Percentiles rank a stretch among this genome's conserved stretches.
phyloP scores from a whole-genome alignment of 2,329 filamentous ascomycete genomes.

The Harringtonia aguacate region DNA sequence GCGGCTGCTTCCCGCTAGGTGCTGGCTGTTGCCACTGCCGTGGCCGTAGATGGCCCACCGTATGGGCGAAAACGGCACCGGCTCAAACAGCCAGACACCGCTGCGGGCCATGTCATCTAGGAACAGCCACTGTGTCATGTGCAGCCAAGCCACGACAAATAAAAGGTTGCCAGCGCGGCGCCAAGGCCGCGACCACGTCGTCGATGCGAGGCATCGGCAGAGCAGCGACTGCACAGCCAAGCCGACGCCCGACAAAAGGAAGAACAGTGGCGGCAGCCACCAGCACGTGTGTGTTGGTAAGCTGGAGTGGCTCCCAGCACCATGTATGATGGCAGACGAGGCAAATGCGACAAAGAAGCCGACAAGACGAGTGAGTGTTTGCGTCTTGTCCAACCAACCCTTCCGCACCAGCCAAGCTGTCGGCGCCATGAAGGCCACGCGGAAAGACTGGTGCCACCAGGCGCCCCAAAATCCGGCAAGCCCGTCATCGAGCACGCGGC shows the following conservation, averaged over 20 bases:
- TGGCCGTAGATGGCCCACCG: constrained; percentile 38
- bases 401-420: constrained; percentile 32
- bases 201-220: constrained; percentile 20
- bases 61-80: constrained; percentile 65
- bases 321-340: constrained; percentile 60
- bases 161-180: constrained; percentile 47
- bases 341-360: constrained; percentile 43
- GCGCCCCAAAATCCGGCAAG: constrained; percentile 73
- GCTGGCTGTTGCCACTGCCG: constrained; percentile 38
- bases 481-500: constrained; percentile 53
- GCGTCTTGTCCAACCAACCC: constrained; percentile 23
- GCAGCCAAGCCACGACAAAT: constrained; percentile 57
- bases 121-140: constrained; percentile 53
- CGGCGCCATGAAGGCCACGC: constrained; percentile 57
- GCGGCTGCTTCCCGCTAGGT: constrained; percentile 38
- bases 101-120: constrained; percentile 64
- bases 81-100: constrained; percentile 73
- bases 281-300: constrained; percentile 37
- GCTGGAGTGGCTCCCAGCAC: constrained; percentile 55
- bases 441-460: constrained; percentile 90
- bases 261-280: constrained; percentile 56
- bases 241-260: constrained; percentile 57
- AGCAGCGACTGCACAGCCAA: constrained; percentile 46
- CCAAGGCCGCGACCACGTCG: constrained; percentile 17
- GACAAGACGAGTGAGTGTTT: not conserved